These are phyloP conservation scores for Isatis lusitanica DNA, from an alignment of 441 rosid species.

Conservation along the genomic window DNA sequence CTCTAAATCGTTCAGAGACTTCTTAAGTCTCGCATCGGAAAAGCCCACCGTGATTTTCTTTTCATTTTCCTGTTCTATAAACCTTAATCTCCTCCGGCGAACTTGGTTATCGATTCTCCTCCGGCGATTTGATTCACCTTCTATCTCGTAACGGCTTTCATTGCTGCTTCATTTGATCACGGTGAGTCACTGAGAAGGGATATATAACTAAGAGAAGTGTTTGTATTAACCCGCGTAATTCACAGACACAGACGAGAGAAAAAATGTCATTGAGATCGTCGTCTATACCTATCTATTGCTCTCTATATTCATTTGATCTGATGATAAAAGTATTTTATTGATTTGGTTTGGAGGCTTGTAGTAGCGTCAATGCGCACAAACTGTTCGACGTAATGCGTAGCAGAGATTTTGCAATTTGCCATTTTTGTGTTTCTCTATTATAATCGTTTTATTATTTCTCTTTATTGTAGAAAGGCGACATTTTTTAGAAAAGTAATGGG, in stretches of 20 bases:
- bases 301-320: background rate
- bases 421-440: background rate
- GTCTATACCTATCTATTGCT: background rate
- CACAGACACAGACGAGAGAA: background rate
- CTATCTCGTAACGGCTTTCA: background rate
- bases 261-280: background rate
- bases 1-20: background rate
- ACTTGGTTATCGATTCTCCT: background rate
- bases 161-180: background rate
- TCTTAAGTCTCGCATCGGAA: background rate
- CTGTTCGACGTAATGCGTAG: constrained; percentile 35
- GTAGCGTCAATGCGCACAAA: constrained; percentile 1
- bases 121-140: constrained; percentile 12
- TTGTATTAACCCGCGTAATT: background rate
- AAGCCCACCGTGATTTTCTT: too few species aligned
- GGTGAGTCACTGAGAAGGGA: background rate
- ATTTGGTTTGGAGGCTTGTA: background rate
- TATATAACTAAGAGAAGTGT: background rate
- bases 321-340: background rate
- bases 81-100: background rate
- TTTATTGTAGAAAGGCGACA: constrained; percentile 15
- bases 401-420: constrained; percentile 7
- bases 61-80: background rate
- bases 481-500: constrained; percentile 35
- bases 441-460: background rate